phyloP scores from a whole-genome alignment of 139 green algal genomes.

The Coelastrella sp. region DNA sequence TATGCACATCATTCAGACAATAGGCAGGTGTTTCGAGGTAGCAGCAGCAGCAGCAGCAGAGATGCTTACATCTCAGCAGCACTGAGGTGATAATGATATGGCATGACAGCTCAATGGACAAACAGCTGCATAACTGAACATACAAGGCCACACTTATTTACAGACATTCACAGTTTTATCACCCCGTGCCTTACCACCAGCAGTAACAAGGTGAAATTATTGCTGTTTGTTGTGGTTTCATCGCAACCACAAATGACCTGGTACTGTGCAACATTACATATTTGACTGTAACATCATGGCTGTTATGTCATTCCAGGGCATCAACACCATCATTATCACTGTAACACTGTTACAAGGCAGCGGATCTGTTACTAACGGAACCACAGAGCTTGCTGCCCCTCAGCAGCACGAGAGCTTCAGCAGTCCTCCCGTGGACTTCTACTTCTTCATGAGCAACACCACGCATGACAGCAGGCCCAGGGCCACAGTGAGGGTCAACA shows the following conservation, averaged over 20 bases:
- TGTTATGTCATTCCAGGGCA: constrained; percentile 22
- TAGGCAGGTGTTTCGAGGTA: neutral
- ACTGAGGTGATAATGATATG: neutral
- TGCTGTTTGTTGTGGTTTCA: no score
- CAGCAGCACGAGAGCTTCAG: neutral
- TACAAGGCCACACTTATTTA: no score
- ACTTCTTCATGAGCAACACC: constrained; percentile 25
- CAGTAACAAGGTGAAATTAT: no score
- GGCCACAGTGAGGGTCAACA: neutral
- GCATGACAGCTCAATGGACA: no score
- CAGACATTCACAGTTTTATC: no score
- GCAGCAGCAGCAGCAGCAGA: neutral
- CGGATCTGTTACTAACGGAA: constrained; percentile 9
- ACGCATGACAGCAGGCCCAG: neutral
- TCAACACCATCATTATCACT: constrained; percentile 35
- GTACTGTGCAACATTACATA: no score
- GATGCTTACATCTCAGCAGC: neutral
- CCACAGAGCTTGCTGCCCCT: neutral
- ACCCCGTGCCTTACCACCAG: no score
- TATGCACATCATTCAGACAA: no score
- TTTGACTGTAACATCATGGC: neutral
- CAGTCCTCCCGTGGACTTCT: constrained; percentile 31
- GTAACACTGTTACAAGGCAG: constrained; percentile 5
- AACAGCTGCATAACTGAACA: no score
- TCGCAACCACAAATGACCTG: no score